Conservation (phyloP, 495 filamentous ascomycete genomes). For the Friedmanniomyces endolithicus region DNA sequence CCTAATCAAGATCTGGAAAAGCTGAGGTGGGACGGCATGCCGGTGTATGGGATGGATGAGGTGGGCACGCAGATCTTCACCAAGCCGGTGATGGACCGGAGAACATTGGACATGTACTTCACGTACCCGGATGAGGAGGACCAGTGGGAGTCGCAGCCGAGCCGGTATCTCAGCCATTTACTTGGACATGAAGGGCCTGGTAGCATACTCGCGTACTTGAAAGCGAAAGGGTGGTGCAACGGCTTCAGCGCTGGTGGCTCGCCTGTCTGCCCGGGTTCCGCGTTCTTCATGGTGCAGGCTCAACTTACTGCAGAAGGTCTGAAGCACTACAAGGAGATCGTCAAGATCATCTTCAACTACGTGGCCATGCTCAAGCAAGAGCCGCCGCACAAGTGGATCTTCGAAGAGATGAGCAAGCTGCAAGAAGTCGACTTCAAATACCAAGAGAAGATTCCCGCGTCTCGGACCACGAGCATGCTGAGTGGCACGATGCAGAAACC, state of each 20-base stretch:
- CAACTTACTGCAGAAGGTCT: conserved; percentile 76
- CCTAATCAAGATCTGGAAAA: conserved; percentile 73
- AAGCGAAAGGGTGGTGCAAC: conserved; percentile 92
- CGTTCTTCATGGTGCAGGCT: conserved; percentile 69
- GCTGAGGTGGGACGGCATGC: conserved; percentile 67
- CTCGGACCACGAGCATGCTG: conserved; percentile 70
- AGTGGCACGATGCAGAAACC: conserved; percentile 83
- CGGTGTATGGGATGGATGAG: conserved; percentile 53
- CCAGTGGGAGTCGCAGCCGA: conserved; percentile 70
- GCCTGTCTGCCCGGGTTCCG: conserved; percentile 67
- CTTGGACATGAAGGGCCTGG: conserved; percentile 96
- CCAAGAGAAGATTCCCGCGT: conserved; percentile 82
- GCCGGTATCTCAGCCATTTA: conserved; percentile 81
- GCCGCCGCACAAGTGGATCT: conserved; percentile 82
- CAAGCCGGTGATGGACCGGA: conserved; percentile 90
- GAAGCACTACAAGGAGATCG: conserved; percentile 74
- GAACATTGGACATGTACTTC: conserved; percentile 75
- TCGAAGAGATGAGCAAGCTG: conserved; percentile 78
- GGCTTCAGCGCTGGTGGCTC: conserved; percentile 66
- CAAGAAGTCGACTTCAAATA: conserved; percentile 89
- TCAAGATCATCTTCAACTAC: conserved; percentile 87
- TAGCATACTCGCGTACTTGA: conserved; percentile 89
- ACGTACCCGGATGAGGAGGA: conserved; percentile 82
- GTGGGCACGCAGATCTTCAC: conserved; percentile 76
- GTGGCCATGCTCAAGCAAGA: conserved; percentile 72